A percentile compares a stretch with the other conserved stretches of the same genome.
Conservation (phyloP, 176 grass and related monocot genomes). For the Leersia perrieri region DNA sequence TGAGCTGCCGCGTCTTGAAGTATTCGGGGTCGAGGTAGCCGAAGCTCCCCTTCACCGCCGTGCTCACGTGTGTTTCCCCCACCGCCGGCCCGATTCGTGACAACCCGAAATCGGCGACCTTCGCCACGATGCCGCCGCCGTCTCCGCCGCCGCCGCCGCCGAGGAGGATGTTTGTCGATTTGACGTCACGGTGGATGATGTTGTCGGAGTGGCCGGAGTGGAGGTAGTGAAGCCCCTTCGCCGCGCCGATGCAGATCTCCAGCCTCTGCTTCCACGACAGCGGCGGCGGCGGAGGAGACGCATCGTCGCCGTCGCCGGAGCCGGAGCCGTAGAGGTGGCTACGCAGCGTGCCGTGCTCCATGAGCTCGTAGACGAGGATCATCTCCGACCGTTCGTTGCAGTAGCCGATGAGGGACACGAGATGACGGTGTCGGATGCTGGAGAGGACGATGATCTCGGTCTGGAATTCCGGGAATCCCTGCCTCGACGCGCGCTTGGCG, state of each 20-base stretch:
- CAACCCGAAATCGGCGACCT: constrained; percentile 57
- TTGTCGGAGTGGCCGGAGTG: constrained; percentile 46
- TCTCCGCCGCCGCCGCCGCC: too few relatives aligned
- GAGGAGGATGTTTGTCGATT: constrained; percentile 60
- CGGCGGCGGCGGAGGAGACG: not conserved
- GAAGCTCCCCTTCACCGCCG: constrained; percentile 1
- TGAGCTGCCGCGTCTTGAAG: constrained; percentile 50
- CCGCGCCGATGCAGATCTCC: constrained; percentile 61
- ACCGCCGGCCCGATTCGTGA: constrained; percentile 30
- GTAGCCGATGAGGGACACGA: constrained; percentile 49
- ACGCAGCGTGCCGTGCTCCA: constrained; percentile 44
- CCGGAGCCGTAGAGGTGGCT: constrained; percentile 36
- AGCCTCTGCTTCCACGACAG: constrained; percentile 64
- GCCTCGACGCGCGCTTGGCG: constrained; percentile 22
- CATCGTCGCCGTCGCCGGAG: too few relatives aligned
- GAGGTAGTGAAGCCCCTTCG: constrained; percentile 59
- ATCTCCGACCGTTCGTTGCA: constrained; percentile 48
- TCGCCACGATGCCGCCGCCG: constrained; percentile 33
- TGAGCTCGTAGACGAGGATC: constrained; percentile 56
- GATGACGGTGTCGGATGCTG: constrained; percentile 45
- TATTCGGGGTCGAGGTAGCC: constrained; percentile 24
- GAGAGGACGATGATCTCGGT: constrained; percentile 47
- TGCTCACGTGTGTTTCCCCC: constrained; percentile 11
- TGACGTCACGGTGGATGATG: constrained; percentile 66
- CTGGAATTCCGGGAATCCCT: constrained; percentile 52